These are phyloP conservation scores for Cronartium quercuum DNA, from an alignment of 1,284 basidiomycete genomes.

Conservation along the genomic window DNA sequence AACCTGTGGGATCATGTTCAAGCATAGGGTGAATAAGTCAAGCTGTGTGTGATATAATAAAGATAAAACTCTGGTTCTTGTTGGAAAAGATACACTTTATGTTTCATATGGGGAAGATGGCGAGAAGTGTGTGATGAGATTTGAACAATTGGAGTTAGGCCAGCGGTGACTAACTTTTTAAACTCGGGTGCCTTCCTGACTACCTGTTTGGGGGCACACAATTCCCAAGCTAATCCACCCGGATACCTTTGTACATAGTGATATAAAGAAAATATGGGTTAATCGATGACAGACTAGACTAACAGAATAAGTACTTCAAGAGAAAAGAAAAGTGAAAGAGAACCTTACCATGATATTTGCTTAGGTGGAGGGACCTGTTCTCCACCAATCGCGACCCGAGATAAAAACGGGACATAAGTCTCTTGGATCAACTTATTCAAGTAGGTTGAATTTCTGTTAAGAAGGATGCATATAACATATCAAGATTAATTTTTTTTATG, in stretches of 20 bases:
- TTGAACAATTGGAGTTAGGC: background rate
- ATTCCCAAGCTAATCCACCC: slow-evolving; percentile 86
- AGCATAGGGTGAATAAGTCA: background rate
- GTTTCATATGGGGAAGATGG: too few relatives aligned
- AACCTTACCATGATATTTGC: slow-evolving; percentile 20
- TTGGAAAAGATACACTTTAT: too few relatives aligned
- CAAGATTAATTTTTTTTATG: background rate
- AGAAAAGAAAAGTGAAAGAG: background rate
- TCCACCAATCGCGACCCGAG: slow-evolving; percentile 14
- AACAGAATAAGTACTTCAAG: background rate
- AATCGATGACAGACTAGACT: background rate
- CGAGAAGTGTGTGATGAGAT: background rate
- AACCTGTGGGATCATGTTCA: slow-evolving; percentile 53
- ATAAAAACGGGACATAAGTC: slow-evolving; percentile 21
- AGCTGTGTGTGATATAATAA: background rate
- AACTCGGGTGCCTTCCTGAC: slow-evolving; percentile 87
- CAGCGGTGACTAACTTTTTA: slow-evolving; percentile 56
- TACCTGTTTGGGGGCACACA: slow-evolving; percentile 83
- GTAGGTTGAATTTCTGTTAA: slow-evolving; percentile 9
- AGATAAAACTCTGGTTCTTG: too few relatives aligned
- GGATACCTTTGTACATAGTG: slow-evolving; percentile 67
- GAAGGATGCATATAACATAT: background rate
- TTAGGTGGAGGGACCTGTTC: slow-evolving; percentile 27
- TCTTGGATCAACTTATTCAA: slow-evolving; percentile 28
- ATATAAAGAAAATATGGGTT: background rate